phyloP scores from a whole-genome alignment of 306 rosid genomes.

The Leucaena leucocephala region DNA sequence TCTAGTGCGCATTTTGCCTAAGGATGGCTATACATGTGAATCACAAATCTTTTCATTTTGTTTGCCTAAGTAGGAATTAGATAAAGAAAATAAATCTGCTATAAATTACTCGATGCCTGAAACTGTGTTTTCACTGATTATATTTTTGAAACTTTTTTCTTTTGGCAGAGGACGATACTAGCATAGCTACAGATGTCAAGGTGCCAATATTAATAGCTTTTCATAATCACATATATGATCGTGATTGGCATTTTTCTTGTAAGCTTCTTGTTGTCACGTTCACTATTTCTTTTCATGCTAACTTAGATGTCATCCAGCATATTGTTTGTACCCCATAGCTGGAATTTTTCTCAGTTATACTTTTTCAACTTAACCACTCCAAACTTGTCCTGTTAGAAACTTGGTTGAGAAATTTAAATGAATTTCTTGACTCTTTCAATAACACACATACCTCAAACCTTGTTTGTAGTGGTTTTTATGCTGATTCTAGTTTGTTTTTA shows the following conservation, averaged over 20 bases:
- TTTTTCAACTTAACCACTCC: conserved; percentile 11
- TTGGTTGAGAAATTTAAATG: conserved; percentile 17
- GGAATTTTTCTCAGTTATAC: not conserved
- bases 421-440: not conserved
- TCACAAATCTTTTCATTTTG: not conserved
- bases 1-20: not conserved
- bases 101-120: not conserved
- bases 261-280: conserved; percentile 38
- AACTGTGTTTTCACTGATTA: not conserved
- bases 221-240: conserved; percentile 75
- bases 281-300: not conserved
- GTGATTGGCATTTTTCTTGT: conserved; percentile 90
- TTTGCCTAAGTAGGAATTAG: not conserved
- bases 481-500: conserved; percentile 34
- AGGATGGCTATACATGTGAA: not conserved
- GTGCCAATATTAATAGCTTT: conserved; percentile 85
- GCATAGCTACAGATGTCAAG: conserved; percentile 73
- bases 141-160: conserved; percentile 1
- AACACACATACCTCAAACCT: conserved; percentile 16
- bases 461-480: conserved; percentile 28
- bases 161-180: conserved; percentile 94
- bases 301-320: conserved; percentile 17
- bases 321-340: conserved; percentile 13
- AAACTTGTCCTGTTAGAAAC: conserved; percentile 22
- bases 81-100: not conserved